phyloP scores from a whole-genome alignment of 495 filamentous ascomycete genomes.

The Delitschia confertaspora region DNA sequence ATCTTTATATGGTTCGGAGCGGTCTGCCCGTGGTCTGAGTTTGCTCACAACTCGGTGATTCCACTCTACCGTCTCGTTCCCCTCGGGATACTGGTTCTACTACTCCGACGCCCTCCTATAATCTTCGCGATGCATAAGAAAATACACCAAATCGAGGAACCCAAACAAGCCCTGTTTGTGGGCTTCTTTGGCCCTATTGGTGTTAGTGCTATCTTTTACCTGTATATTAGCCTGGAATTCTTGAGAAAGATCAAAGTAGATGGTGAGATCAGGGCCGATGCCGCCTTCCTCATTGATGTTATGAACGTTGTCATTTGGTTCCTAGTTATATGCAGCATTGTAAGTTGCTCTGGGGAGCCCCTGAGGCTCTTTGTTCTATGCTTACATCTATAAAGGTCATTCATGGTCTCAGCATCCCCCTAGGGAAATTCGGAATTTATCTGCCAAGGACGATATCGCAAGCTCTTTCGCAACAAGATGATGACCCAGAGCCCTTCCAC shows the following conservation, averaged over 20 bases:
- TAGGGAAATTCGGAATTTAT: slow-evolving; percentile 74
- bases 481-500: slow-evolving; percentile 22
- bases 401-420: slow-evolving; percentile 75
- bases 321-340: slow-evolving; percentile 74
- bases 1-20: slow-evolving; percentile 91
- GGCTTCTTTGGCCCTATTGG: slow-evolving; percentile 95
- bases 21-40: slow-evolving; percentile 71
- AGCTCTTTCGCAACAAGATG: slow-evolving; percentile 39
- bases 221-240: slow-evolving; percentile 70
- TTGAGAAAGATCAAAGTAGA: slow-evolving; percentile 45
- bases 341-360: slow-evolving; percentile 43
- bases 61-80: slow-evolving; percentile 69
- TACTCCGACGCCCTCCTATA: slow-evolving; percentile 70
- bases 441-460: slow-evolving; percentile 68
- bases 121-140: slow-evolving; percentile 63
- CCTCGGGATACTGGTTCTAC: slow-evolving; percentile 69
- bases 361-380: background rate
- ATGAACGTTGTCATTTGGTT: slow-evolving; percentile 78
- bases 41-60: slow-evolving; percentile 58
- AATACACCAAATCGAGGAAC: slow-evolving; percentile 71
- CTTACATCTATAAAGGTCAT: slow-evolving; percentile 53
- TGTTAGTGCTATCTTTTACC: slow-evolving; percentile 85
- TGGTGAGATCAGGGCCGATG: slow-evolving; percentile 56
- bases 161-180: slow-evolving; percentile 67
- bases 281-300: slow-evolving; percentile 51